Percentiles rank a stretch among this genome's conserved stretches.
Conservation (phyloP, 257 asterid species). For the Gardenia jasminoides region DNA sequence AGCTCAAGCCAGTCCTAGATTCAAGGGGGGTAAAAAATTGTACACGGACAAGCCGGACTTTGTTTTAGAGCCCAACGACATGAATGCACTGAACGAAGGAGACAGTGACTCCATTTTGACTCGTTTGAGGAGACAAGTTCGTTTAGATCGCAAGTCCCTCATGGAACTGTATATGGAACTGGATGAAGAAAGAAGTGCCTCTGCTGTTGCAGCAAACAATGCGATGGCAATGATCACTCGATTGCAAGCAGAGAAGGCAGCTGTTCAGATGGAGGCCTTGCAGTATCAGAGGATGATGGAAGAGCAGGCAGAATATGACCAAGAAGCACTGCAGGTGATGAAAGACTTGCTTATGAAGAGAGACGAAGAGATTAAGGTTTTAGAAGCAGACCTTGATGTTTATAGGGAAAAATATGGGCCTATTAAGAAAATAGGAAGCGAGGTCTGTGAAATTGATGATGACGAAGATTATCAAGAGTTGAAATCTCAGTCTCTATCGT, state of each 20-base stretch:
- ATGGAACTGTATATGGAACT: slow-evolving; percentile 76
- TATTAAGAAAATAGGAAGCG: slow-evolving; percentile 51
- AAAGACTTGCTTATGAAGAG: slow-evolving; percentile 53
- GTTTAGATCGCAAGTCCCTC: slow-evolving; percentile 63
- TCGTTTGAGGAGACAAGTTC: slow-evolving; percentile 51
- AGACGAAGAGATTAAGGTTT: slow-evolving; percentile 60
- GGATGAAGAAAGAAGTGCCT: slow-evolving; percentile 91
- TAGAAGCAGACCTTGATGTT: slow-evolving; percentile 56
- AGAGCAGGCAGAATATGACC: slow-evolving; percentile 88
- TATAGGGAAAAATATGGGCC: slow-evolving; percentile 58
- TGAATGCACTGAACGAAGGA: slow-evolving; percentile 32
- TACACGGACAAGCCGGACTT: slow-evolving; percentile 38
- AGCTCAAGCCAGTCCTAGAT: slow-evolving; percentile 77
- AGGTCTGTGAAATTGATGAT: slow-evolving; percentile 61
- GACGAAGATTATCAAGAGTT: slow-evolving; percentile 64
- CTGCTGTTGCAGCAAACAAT: slow-evolving; percentile 93
- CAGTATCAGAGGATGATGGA: slow-evolving; percentile 99
- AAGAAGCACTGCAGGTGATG: slow-evolving; percentile 70
- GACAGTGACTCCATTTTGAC: slow-evolving; percentile 38
- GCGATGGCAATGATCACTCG: slow-evolving; percentile 99
- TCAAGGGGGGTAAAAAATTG: slow-evolving; percentile 30
- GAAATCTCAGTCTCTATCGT: slow-evolving; percentile 52
- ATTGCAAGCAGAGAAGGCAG: slow-evolving; percentile 89
- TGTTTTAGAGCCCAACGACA: slow-evolving; percentile 37
- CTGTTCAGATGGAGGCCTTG: slow-evolving; percentile 96